Conservation (phyloP, 108 stramenopile genomes). For the Poteriospumella lacustris region DNA sequence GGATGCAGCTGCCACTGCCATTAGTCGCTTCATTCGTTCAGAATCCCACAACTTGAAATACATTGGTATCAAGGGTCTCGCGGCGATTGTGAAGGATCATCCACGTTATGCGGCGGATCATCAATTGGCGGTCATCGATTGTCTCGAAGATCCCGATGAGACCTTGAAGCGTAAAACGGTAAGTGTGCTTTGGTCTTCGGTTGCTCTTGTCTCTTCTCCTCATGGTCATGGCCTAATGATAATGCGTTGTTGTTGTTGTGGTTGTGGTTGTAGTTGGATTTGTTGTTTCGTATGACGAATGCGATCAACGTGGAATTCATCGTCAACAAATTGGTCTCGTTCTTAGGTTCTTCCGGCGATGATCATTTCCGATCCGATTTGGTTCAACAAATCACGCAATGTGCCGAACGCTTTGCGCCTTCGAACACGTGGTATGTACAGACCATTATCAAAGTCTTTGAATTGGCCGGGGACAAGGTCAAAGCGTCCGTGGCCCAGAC, state of each 20-base stretch:
- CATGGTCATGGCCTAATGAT: background rate
- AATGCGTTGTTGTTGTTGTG: background rate
- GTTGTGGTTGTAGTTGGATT: conserved; percentile 16
- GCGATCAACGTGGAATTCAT: conserved; percentile 97
- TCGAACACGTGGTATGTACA: conserved; percentile 82
- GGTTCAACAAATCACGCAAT: conserved; percentile 80
- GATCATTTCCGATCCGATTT: conserved; percentile 71
- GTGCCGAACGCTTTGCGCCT: conserved; percentile 93
- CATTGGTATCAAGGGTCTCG: conserved; percentile 90
- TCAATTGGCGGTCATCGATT: conserved; percentile 98
- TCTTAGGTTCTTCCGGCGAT: conserved; percentile 75
- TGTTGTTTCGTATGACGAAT: conserved; percentile 79
- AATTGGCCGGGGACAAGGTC: conserved; percentile 88
- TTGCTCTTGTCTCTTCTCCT: background rate
- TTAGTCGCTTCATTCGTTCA: conserved; percentile 73
- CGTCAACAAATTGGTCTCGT: conserved; percentile 79
- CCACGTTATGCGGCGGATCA: conserved; percentile 92
- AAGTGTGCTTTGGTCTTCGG: conserved; percentile 71
- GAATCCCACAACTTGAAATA: conserved; percentile 94
- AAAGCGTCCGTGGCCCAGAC: conserved; percentile 80
- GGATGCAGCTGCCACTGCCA: conserved; percentile 88
- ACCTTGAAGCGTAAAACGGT: conserved; percentile 93
- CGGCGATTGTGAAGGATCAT: conserved; percentile 86
- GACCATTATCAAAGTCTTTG: conserved; percentile 76
- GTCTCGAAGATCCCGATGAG: conserved; percentile 95